Evolutionary conservation across 2,329 filamentous ascomycete genomes (phyloP), one percentile per base, ranked within the genome.

Genomic region (Colletotrichum chlorophyti): DNA sequence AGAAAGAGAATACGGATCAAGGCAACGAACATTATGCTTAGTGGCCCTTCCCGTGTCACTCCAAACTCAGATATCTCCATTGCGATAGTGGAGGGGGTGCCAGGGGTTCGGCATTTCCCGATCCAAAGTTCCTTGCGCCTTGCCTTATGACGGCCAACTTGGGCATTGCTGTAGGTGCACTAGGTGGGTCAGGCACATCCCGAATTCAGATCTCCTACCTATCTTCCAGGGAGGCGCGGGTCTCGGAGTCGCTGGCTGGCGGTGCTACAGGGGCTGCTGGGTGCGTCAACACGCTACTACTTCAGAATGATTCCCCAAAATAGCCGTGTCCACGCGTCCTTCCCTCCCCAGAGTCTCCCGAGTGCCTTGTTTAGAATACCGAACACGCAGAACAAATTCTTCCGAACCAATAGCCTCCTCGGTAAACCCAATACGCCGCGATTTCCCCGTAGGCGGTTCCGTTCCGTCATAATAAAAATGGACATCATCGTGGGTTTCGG

Each of bases 271-370:
- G 26, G 24, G 23, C 32, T 11, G 24, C 23, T 27, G 12, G 43
- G 24, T 40, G 17, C 38, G 31, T 35, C 6, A 32, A 52, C 38
- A 38, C 31, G 11, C 47, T 24, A n/a, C n/a, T n/a, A n/a, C n/a
- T n/a, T n/a, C n/a, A n/a, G n/a, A 11, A 23, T 32, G 26, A 11
- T 6, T 6, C 23, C 29, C 46, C 37, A 51, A 57, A 27, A 34
- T 10, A 6, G 10, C 47, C 24, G 41, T 15, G 40, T 37, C 53
- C 53, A 57, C 53, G 47, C 53, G 53, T 32, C 53, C 31, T 21
- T 14, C 12, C 32, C 27, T 26, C 24, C 38, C 11, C 19, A 27
- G 4, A 14, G 23, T 42, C 14, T n/a, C 11, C 21, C 21, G 35
- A 15, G 35, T 42, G 48, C 48, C n/a, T 51, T 34, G 21, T 21